Conservation (phyloP, 176 grass and related monocot species). For the Ensete ventricosum region DNA sequence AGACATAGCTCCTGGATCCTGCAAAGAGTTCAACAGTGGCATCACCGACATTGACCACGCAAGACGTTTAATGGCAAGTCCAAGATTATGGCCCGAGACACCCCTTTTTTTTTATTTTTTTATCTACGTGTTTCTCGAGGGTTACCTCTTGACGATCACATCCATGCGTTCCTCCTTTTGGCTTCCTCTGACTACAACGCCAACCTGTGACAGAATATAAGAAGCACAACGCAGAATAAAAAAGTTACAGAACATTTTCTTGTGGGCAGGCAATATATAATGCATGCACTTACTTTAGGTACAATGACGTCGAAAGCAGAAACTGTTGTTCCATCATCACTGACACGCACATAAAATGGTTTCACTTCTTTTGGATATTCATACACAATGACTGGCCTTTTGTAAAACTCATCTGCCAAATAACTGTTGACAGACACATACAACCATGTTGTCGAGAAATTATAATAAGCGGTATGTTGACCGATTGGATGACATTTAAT, state of each 20-base stretch:
- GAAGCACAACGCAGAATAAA: not conserved
- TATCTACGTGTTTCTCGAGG: not conserved
- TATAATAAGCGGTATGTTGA: not conserved
- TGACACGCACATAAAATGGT: conserved; percentile 48
- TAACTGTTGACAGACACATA: conserved; percentile 13
- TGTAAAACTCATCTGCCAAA: conserved; percentile 35
- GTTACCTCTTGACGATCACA: conserved; percentile 39
- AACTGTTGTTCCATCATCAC: conserved; percentile 35
- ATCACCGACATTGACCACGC: not conserved
- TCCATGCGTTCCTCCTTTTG: conserved; percentile 60
- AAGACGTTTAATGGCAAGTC: not conserved
- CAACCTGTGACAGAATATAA: conserved; percentile 28
- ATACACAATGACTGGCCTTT: conserved; percentile 35
- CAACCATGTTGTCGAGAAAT: not conserved
- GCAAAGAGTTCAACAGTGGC: conserved; percentile 3
- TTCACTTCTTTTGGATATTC: conserved; percentile 52
- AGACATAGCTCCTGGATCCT: conserved; percentile 41
- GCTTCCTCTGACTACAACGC: conserved; percentile 38
- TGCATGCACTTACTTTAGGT: conserved; percentile 34
- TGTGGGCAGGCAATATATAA: not conserved
- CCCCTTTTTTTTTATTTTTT: no score
- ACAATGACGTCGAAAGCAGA: conserved; percentile 52
- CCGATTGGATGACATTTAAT: not conserved
- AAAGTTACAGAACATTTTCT: not conserved
- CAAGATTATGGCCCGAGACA: not conserved